These are phyloP conservation scores for Microsporum canis DNA, from an alignment of 2,329 filamentous ascomycete species.

Conservation along the genomic window DNA sequence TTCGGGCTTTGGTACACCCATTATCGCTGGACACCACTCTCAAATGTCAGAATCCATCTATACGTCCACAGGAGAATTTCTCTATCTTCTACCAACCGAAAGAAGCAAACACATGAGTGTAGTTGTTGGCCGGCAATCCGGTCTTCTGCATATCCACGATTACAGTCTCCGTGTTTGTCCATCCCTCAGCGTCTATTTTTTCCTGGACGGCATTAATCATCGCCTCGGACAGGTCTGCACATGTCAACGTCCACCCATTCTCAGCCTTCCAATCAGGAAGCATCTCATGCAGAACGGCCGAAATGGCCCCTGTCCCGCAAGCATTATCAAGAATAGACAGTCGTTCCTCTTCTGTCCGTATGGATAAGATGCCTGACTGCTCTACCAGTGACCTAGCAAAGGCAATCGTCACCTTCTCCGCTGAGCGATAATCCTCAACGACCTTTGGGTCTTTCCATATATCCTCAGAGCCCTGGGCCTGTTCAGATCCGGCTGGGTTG, in stretches of 20 bases:
- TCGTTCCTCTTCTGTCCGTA: neutral
- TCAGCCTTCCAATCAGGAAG: slow-evolving; percentile 2
- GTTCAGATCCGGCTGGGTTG: neutral
- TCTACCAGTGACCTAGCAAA: slow-evolving; percentile 7
- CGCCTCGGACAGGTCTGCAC: slow-evolving; percentile 8
- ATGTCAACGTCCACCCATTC: slow-evolving; percentile 4
- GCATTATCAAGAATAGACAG: slow-evolving; percentile 6
- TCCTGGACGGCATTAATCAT: slow-evolving; percentile 7
- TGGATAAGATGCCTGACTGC: slow-evolving; percentile 7
- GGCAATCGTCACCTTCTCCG: slow-evolving; percentile 8
- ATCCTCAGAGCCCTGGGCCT: neutral
- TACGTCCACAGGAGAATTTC: neutral
- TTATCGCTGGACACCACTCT: slow-evolving; percentile 1
- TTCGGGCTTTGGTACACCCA: slow-evolving; percentile 4
- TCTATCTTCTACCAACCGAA: slow-evolving; percentile 3
- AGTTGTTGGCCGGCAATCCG: neutral
- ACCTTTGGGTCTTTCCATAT: slow-evolving; percentile 10
- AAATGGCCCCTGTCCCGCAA: slow-evolving; percentile 8
- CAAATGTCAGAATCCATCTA: neutral
- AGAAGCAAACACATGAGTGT: slow-evolving; percentile 8
- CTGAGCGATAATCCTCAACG: slow-evolving; percentile 7
- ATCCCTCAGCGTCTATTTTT: slow-evolving; percentile 5
- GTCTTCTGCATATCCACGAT: slow-evolving; percentile 4
- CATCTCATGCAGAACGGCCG: slow-evolving; percentile 6
- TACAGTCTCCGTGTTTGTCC: slow-evolving; percentile 4